These are phyloP conservation scores for Oxyria digyna DNA, from an alignment of 148 eudicot genomes.

Conservation along the genomic window DNA sequence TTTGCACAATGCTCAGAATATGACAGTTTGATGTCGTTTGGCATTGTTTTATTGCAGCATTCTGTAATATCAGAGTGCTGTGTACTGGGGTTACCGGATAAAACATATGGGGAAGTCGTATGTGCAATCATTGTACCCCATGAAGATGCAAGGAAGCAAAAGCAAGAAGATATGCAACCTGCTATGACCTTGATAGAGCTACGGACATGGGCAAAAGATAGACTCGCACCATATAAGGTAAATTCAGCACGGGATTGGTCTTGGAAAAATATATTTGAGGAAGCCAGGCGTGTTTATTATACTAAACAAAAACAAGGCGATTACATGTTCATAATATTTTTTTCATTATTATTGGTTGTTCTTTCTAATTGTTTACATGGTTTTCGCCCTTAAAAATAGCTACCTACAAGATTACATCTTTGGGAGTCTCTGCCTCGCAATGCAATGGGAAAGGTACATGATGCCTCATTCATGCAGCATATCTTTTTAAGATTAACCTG, in stretches of 20 bases:
- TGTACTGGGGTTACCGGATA: conserved; percentile 85
- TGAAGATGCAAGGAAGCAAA: conserved; percentile 43
- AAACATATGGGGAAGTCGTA: conserved; percentile 78
- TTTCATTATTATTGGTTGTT: background rate
- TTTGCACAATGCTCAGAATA: background rate
- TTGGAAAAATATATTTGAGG: background rate
- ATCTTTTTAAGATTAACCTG: background rate
- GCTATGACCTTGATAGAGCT: conserved; percentile 73
- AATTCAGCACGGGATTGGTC: background rate
- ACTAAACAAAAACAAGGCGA: background rate
- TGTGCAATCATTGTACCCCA: conserved; percentile 72
- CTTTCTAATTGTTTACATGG: background rate
- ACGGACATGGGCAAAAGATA: conserved; percentile 71
- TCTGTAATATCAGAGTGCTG: conserved; percentile 83
- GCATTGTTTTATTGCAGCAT: conserved; percentile 38
- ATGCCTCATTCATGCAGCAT: background rate
- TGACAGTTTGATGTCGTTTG: background rate
- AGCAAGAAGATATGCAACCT: conserved; percentile 48
- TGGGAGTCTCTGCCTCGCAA: conserved; percentile 95
- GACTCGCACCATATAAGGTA: conserved; percentile 99
- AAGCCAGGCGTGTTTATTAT: background rate
- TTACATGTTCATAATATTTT: no score
- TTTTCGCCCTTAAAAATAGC: conserved; percentile 26
- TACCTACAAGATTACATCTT: conserved; percentile 62
- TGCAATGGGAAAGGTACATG: conserved; percentile 95